Conservation (phyloP, 2,329 filamentous ascomycete genomes). For the Alternaria dauci region DNA sequence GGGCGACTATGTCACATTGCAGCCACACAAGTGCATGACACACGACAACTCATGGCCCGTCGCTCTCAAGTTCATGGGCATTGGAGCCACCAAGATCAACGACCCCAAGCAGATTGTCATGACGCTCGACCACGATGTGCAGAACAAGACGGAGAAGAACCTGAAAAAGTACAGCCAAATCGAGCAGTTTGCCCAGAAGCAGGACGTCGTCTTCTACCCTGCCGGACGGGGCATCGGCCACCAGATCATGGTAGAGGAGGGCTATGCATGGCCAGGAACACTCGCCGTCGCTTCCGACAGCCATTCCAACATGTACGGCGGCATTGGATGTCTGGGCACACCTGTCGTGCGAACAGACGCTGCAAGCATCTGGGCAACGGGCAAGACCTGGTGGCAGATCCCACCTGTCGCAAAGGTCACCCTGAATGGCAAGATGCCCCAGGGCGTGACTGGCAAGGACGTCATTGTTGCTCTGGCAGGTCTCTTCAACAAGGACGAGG, state of each 20-base stretch:
- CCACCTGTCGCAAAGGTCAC: constrained; percentile 84
- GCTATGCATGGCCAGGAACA: constrained; percentile 84
- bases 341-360: constrained; percentile 88
- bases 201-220: constrained; percentile 80
- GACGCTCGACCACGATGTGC: constrained; percentile 87
- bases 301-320: constrained; percentile 86
- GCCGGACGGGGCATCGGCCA: constrained; percentile 86
- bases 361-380: constrained; percentile 84
- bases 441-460: constrained; percentile 90
- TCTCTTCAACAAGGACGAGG: constrained; percentile 85
- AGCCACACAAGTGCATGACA: constrained; percentile 79
- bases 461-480: constrained; percentile 90
- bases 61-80: constrained; percentile 80
- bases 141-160: constrained; percentile 81
- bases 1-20: constrained; percentile 85
- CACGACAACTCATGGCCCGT: constrained; percentile 87
- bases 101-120: constrained; percentile 79
- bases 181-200: constrained; percentile 78
- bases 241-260: constrained; percentile 90
- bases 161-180: constrained; percentile 84
- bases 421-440: constrained; percentile 76
- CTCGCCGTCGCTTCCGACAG: constrained; percentile 79
- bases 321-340: constrained; percentile 77
- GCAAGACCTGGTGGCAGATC: constrained; percentile 86
- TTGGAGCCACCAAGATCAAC: constrained; percentile 77